phyloP scores from a whole-genome alignment of 73 alveolate genomes.

The Paramecium tetraurelia region DNA sequence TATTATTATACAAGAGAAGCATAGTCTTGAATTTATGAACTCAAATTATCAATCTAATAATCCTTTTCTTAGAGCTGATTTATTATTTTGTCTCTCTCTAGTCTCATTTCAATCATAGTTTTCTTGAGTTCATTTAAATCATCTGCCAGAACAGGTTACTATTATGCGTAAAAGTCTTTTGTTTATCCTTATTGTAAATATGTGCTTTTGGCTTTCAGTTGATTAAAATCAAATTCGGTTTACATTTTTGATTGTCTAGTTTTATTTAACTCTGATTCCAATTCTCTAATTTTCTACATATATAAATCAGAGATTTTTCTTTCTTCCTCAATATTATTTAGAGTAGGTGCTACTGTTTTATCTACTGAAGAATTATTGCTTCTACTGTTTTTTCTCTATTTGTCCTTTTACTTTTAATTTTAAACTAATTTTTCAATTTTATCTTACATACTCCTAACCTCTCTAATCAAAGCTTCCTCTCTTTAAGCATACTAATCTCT shows the following conservation, averaged over 20 bases:
- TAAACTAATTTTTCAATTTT: background rate
- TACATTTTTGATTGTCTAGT: constrained; percentile 9
- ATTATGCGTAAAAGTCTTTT: background rate
- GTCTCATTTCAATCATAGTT: constrained; percentile 2
- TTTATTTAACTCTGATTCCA: constrained; percentile 13
- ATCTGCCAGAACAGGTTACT: background rate
- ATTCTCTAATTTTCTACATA: background rate
- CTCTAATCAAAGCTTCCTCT: constrained; percentile 31
- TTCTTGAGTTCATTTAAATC: background rate
- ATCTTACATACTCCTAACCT: constrained; percentile 44
- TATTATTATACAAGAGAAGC: background rate
- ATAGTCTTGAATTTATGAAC: background rate
- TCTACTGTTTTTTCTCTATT: background rate
- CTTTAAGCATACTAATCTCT: background rate
- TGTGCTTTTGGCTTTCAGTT: background rate
- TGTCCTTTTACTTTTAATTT: background rate
- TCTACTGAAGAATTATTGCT: background rate
- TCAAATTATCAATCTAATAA: background rate
- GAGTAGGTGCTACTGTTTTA: background rate
- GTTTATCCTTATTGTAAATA: background rate
- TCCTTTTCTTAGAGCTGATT: background rate
- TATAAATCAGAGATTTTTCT: constrained; percentile 1
- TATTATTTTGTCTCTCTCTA: constrained; percentile 24
- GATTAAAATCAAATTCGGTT: background rate
- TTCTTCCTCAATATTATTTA: background rate